Percentiles rank a stretch among this genome's conserved stretches.
phyloP scores from a whole-genome alignment of 2,329 filamentous ascomycete genomes.

The Xylariaceae sp. region DNA sequence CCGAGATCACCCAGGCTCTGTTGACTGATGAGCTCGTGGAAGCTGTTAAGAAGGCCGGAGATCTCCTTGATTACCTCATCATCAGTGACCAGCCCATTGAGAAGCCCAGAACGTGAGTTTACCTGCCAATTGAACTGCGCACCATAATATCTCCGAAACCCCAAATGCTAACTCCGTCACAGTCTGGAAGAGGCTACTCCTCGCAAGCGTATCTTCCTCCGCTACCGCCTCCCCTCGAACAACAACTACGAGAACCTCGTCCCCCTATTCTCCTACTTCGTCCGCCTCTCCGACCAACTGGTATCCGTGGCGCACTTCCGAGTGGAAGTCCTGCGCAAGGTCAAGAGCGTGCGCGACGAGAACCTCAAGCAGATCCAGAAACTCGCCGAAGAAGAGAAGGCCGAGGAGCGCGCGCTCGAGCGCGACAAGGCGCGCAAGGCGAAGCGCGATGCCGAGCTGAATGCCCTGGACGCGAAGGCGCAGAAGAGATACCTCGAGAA shows the following conservation, averaged over 20 bases:
- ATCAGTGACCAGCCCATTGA: constrained; percentile 85
- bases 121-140: background rate
- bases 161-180: constrained; percentile 14
- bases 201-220: constrained; percentile 81
- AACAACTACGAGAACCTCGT: constrained; percentile 61
- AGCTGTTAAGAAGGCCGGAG: constrained; percentile 72
- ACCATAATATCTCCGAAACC: background rate
- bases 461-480: constrained; percentile 70
- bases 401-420: constrained; percentile 68
- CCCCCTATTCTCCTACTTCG: constrained; percentile 73
- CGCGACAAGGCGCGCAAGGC: constrained; percentile 76
- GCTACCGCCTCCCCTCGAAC: constrained; percentile 61
- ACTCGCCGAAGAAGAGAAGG: constrained; percentile 71
- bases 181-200: constrained; percentile 79
- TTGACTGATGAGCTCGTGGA: constrained; percentile 83
- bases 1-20: constrained; percentile 83
- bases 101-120: constrained; percentile 69
- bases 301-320: constrained; percentile 77
- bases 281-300: constrained; percentile 79
- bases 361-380: constrained; percentile 75
- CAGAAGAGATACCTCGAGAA: constrained; percentile 82
- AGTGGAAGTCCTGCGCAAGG: constrained; percentile 80
- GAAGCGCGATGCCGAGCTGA: constrained; percentile 80
- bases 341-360: constrained; percentile 73
- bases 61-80: constrained; percentile 79